Evolutionary conservation across 1,284 basidiomycete species (phyloP), one percentile per base, ranked within the genome.

Genomic region (Cutaneotrichosporon arboriforme): DNA sequence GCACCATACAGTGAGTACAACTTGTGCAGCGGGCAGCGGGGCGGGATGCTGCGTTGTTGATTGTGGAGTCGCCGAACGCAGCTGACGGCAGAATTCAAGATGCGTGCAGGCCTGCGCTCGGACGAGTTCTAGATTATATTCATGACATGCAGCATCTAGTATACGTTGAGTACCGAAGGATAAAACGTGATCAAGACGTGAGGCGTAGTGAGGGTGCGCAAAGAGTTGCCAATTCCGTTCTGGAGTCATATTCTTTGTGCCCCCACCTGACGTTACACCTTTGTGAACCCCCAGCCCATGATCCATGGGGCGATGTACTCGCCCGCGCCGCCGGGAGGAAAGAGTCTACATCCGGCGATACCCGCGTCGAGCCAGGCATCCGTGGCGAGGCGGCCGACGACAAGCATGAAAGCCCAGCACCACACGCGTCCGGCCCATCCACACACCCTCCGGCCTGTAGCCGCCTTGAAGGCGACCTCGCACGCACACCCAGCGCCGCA

Each of bases 1-100:
- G 62, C 69, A n/a, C 72, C 73, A 13, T 75, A 75, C 57, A 75
- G 73, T 75, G 60, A 66, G 73, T 72, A 5, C 13, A 1, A 5
- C 14, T 1, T 8, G 33, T 10, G 31, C 26, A 31, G 26, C 26
- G n/a, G n/a, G n/a, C n/a, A n/a, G n/a, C n/a, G n/a, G n/a, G n/a
- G n/a, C n/a, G n/a, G n/a, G n/a, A n/a, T n/a, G n/a, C n/a, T n/a
- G n/a, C n/a, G n/a, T n/a, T n/a, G n/a, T n/a, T n/a, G n/a, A n/a
- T n/a, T n/a, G n/a, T n/a, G n/a, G n/a, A n/a, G n/a, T n/a, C n/a
- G n/a, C n/a, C n/a, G n/a, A n/a, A n/a, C n/a, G n/a, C n/a, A n/a
- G 26, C 53, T 55, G 17, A 55, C 52, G 9, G 21, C 46, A 56
- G 47, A 49, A 38, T 22, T 20, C 31, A 49, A 49, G 56, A 66